phyloP scores from a whole-genome alignment of 23 red algal genomes.

The Cyanidium caldarium region DNA sequence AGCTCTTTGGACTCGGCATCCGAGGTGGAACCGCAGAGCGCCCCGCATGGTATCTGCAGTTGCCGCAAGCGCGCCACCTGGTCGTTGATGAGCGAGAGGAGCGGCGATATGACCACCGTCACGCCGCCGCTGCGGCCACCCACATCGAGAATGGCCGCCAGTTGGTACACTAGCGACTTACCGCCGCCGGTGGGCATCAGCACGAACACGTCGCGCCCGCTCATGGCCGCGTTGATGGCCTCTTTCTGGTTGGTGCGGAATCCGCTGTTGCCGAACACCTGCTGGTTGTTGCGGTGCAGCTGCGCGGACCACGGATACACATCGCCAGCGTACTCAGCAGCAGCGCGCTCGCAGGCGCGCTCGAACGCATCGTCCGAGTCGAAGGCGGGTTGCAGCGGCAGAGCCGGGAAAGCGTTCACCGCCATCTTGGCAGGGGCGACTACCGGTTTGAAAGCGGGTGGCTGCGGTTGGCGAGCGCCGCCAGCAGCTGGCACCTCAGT shows the following conservation, averaged over 20 bases:
- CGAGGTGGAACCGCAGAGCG: conserved; percentile 28
- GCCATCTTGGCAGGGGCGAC: too few relatives aligned
- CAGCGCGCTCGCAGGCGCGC: not conserved
- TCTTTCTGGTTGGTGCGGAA: conserved; percentile 60
- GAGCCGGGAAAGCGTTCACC: too few relatives aligned
- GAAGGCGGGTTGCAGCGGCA: too few relatives aligned
- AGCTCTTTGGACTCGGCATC: conserved; percentile 25
- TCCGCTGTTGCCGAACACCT: conserved; percentile 38
- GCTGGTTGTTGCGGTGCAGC: conserved; percentile 10
- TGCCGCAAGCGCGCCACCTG: conserved; percentile 26
- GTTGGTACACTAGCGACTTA: conserved; percentile 85
- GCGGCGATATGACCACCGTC: conserved; percentile 67
- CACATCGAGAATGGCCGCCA: conserved; percentile 34
- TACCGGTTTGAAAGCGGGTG: too few relatives aligned
- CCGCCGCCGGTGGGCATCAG: conserved; percentile 81
- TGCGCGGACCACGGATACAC: conserved; percentile 15
- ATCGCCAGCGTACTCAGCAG: not conserved
- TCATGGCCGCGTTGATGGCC: conserved; percentile 56
- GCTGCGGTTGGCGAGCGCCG: too few relatives aligned
- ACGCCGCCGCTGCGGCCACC: conserved; percentile 17
- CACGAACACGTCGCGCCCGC: conserved; percentile 49
- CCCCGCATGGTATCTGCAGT: conserved; percentile 15
- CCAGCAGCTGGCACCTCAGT: too few relatives aligned
- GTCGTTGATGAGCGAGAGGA: conserved; percentile 78
- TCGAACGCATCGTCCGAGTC: not conserved